A percentile compares a stretch with the other conserved stretches of the same genome.
phyloP scores from a whole-genome alignment of 345 rosid species.

The Murraya koenigii region DNA sequence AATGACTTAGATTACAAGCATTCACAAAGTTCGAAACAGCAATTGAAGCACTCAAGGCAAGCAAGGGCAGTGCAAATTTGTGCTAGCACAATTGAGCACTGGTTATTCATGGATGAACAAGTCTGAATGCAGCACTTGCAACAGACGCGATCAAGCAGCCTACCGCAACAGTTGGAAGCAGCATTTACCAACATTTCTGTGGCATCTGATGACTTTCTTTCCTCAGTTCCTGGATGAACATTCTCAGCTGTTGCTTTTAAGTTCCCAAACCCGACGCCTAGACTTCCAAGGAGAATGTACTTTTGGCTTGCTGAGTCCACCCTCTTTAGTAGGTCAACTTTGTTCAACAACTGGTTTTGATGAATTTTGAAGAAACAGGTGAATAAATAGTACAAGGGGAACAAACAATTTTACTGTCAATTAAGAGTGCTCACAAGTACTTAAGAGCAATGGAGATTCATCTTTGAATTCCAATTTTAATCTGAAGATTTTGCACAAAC shows the following conservation, averaged over 20 bases:
- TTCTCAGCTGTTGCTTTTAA: constrained; percentile 56
- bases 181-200: constrained; percentile 55
- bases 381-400: not conserved
- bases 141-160: constrained; percentile 49
- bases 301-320: constrained; percentile 28
- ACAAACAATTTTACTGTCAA: not conserved
- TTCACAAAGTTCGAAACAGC: constrained; percentile 70
- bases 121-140: constrained; percentile 83
- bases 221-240: constrained; percentile 57
- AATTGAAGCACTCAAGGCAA: constrained; percentile 66
- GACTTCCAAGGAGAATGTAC: constrained; percentile 38
- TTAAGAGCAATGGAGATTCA: not conserved
- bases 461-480: not conserved
- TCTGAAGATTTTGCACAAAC: not conserved
- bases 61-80: constrained; percentile 74
- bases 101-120: constrained; percentile 55
- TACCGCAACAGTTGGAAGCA: constrained; percentile 50
- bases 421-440: not conserved
- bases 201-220: constrained; percentile 47
- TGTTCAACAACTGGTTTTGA: constrained; percentile 29
- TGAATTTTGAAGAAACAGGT: constrained; percentile 1
- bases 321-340: constrained; percentile 27
- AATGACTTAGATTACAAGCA: constrained; percentile 19
- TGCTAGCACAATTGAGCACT: constrained; percentile 48
- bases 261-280: constrained; percentile 73